A percentile compares a stretch with the other conserved stretches of the same genome.
Conservation (phyloP, 2,329 filamentous ascomycete genomes). For the Scedosporium aurantiacum region DNA sequence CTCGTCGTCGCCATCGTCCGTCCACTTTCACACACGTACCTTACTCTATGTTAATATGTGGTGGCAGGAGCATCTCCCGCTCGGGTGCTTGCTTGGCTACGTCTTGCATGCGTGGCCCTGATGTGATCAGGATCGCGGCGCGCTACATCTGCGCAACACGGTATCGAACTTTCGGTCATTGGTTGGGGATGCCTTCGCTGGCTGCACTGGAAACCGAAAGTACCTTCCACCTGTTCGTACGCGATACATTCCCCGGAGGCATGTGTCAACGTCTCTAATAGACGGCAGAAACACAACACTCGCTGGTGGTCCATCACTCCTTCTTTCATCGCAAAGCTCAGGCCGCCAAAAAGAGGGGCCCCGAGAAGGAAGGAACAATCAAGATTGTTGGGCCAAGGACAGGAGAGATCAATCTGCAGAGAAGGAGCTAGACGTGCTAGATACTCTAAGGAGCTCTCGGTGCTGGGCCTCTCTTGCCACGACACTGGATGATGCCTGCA, state of each 20-base stretch:
- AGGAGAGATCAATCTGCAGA: too few relatives aligned
- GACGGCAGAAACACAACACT: too few relatives aligned
- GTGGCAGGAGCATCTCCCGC: background rate
- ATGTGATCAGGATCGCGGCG: background rate
- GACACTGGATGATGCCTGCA: too few relatives aligned
- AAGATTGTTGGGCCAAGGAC: too few relatives aligned
- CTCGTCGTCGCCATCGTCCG: background rate
- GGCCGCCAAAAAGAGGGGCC: too few relatives aligned
- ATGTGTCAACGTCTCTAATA: background rate
- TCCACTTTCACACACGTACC: background rate
- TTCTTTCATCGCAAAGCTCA: too few relatives aligned
- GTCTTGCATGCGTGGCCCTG: background rate
- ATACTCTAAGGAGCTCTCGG: too few relatives aligned
- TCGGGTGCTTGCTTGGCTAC: background rate
- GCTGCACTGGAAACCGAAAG: background rate
- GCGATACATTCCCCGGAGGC: background rate
- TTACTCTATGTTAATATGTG: background rate
- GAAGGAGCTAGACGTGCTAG: too few relatives aligned
- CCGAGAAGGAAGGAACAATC: too few relatives aligned
- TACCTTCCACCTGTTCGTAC: background rate
- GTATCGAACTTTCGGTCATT: too few relatives aligned
- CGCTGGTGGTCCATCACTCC: too few relatives aligned
- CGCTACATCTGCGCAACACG: background rate
- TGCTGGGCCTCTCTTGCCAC: too few relatives aligned
- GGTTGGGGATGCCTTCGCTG: background rate